Evolutionary conservation across 179 eudicot genomes (phyloP).

Genomic region (Actinidia arguta): DNA sequence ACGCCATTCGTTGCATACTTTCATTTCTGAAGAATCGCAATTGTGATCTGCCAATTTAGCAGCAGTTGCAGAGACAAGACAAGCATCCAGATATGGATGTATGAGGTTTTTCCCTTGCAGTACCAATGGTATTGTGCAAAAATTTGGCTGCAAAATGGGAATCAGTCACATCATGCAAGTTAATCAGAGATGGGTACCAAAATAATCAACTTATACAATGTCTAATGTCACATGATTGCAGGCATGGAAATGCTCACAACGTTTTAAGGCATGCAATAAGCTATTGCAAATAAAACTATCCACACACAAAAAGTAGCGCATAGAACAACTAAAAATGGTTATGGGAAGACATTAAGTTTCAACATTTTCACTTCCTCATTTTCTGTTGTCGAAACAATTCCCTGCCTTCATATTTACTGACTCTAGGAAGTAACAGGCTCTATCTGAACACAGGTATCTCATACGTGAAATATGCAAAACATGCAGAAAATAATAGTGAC

Average conservation of each 20-base stretch:
- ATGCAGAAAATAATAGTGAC: not conserved
- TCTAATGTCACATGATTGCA: not conserved
- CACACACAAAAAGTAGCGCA: no score
- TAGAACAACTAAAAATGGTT: not conserved
- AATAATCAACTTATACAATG: slow-evolving; percentile 2
- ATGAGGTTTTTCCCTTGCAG: not conserved
- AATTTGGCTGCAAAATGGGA: slow-evolving; percentile 7
- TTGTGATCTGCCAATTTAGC: not conserved
- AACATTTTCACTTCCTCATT: not conserved
- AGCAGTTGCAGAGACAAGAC: not conserved
- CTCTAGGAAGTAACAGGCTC: not conserved
- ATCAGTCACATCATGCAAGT: not conserved
- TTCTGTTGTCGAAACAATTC: not conserved
- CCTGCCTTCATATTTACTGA: not conserved
- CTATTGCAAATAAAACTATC: not conserved
- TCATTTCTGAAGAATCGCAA: slow-evolving; percentile 29
- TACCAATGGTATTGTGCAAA: not conserved
- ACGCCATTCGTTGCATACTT: slow-evolving; percentile 49
- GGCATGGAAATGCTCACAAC: not conserved
- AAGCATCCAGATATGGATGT: not conserved
- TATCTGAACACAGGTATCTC: not conserved
- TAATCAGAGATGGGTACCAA: not conserved
- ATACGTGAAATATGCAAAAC: not conserved
- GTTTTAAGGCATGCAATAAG: not conserved
- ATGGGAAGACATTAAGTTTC: not conserved